Evolutionary conservation across 139 green algal genomes (phyloP).

Genomic region (Trebouxia sp.): DNA sequence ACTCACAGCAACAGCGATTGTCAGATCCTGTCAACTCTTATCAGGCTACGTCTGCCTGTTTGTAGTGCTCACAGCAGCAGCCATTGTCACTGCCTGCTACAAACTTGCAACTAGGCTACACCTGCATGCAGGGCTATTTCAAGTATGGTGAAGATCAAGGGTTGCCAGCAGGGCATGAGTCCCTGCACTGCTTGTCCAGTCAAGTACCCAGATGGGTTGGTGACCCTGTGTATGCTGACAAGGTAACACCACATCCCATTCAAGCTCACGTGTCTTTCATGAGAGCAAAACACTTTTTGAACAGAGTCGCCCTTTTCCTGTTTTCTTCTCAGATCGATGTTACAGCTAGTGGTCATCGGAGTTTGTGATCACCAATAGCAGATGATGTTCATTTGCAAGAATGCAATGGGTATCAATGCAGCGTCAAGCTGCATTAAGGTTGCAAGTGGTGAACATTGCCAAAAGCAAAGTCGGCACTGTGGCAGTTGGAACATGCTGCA

Average conservation of each 20-base stretch:
- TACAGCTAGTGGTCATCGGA: too few species aligned
- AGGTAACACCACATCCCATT: too few species aligned
- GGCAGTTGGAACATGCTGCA: too few species aligned
- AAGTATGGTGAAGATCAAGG: neutral
- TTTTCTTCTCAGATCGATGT: too few species aligned
- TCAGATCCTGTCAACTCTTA: too few species aligned
- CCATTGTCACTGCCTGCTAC: neutral
- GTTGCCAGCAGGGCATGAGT: conserved; percentile 2
- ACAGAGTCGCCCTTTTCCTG: too few species aligned
- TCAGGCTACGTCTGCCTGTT: neutral
- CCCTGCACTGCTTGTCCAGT: neutral
- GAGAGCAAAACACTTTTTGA: too few species aligned
- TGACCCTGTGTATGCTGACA: neutral
- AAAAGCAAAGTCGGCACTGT: too few species aligned
- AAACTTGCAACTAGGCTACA: neutral
- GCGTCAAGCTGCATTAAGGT: neutral
- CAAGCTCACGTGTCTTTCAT: too few species aligned
- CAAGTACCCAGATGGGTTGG: neutral
- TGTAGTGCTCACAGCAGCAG: too few species aligned
- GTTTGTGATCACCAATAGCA: neutral
- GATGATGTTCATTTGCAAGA: neutral
- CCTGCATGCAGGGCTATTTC: neutral
- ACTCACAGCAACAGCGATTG: too few species aligned
- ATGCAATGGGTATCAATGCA: neutral
- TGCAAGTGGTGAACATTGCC: too few species aligned